Percentiles rank a stretch among this genome's conserved stretches.
These are phyloP conservation scores for Pseudogymnoascus sp. DNA, from an alignment of 2,329 filamentous ascomycete genomes.

Conservation along the genomic window DNA sequence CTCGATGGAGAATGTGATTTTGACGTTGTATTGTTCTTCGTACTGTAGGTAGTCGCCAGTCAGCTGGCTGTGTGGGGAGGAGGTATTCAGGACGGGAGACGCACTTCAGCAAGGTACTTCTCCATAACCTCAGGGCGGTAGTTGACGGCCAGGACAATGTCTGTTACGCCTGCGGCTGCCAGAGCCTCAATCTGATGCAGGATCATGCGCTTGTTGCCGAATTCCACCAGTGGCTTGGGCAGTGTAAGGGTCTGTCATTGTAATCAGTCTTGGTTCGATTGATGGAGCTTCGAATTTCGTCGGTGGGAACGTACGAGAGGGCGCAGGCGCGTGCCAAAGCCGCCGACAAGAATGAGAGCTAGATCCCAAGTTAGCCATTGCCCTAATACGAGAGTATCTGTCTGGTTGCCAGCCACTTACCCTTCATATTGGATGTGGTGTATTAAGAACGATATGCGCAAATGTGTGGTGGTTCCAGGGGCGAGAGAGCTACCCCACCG, in stretches of 20 bases:
- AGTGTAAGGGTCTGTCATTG: conserved; percentile 75
- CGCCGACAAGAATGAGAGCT: conserved; percentile 98
- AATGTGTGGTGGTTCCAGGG: conserved; percentile 1
- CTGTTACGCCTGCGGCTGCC: conserved; percentile 86
- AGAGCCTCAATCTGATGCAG: conserved; percentile 94
- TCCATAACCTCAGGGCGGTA: conserved; percentile 99
- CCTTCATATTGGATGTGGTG: conserved; percentile 27
- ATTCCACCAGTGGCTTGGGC: conserved; percentile 95
- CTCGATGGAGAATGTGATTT: conserved; percentile 96
- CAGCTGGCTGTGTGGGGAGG: conserved; percentile 5
- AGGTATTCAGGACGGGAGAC: conserved; percentile 25
- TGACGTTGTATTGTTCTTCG: conserved; percentile 84
- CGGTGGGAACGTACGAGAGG: conserved; percentile 63
- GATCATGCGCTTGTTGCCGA: conserved; percentile 99
- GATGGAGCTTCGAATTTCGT: conserved; percentile 1
- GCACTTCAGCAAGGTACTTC: conserved; percentile 77
- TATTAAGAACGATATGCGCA: conserved; percentile 2
- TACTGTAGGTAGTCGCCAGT: conserved; percentile 46
- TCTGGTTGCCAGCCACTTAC: conserved; percentile 16
- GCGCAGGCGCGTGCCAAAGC: conserved; percentile 94
- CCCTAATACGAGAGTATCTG: not conserved
- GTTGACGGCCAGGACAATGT: conserved; percentile 97
- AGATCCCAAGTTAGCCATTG: conserved; percentile 18
- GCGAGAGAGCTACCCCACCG: conserved; percentile 4
- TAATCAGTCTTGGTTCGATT: conserved; percentile 1